phyloP scores from a whole-genome alignment of 148 eudicot genomes.

The Silene conica region DNA sequence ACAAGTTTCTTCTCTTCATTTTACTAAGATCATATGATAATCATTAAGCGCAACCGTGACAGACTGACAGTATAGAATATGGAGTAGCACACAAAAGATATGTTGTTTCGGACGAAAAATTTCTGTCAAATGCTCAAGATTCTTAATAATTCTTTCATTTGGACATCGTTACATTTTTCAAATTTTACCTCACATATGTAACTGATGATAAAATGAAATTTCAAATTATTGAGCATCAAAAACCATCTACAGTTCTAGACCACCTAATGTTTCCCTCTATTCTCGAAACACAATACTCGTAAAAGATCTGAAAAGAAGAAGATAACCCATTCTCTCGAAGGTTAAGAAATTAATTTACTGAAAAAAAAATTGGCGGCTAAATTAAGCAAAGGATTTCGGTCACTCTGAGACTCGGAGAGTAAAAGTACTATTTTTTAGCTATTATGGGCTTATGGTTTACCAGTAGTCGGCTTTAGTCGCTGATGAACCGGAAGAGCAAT shows the following conservation, averaged over 20 bases:
- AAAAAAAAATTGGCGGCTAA: background rate
- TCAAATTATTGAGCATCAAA: background rate
- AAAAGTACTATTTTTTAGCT: background rate
- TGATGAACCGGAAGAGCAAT: background rate
- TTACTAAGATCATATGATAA: background rate
- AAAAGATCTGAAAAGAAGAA: background rate
- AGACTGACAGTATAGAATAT: too few species aligned
- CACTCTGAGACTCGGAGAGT: background rate
- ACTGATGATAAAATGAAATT: too few species aligned
- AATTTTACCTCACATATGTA: background rate
- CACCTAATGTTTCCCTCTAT: background rate
- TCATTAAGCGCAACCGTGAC: too few species aligned
- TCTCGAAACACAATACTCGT: background rate
- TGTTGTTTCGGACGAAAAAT: too few species aligned
- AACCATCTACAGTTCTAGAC: background rate
- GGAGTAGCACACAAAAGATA: too few species aligned
- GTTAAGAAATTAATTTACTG: background rate
- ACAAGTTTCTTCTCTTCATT: background rate
- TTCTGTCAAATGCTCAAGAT: too few species aligned
- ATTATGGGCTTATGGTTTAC: too few species aligned
- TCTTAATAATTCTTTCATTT: too few species aligned
- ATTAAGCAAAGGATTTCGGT: background rate
- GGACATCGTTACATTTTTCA: too few species aligned
- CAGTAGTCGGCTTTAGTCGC: background rate
- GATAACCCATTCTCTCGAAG: background rate